Base-by-base conservation (phyloP, 2,329 filamentous ascomycete genomes). In the Cercospora sp. region DNA sequence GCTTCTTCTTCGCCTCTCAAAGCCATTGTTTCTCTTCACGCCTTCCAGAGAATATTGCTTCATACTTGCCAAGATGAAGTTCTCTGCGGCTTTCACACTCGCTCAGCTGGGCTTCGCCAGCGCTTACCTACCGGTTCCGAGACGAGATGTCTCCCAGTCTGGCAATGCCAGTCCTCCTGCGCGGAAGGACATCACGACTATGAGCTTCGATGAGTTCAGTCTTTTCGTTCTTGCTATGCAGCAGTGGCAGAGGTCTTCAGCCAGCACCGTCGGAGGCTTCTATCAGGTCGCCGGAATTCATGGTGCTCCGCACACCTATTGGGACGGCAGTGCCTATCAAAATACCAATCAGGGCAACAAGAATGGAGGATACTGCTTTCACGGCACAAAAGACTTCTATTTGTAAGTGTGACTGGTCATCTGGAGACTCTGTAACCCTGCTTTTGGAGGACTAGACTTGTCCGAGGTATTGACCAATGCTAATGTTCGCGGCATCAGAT, bases 261-360 rank as follows among this genome's bases (percentile, higher is more conserved):
- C 45, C 21, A 49, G 37, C 64, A 66, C 67, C 51, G 28, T 49
- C 26, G 70, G 66, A 16, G 58, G 68, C 63, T 75, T 69, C 65
- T 74, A 66, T 45, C 64, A 67, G 8, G 68, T 76, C 57, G 70
- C 74, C 12, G 69, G 69, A n/a, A 74, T 76, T 34, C 74, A 76
- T 63, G 74, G 74, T 30, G 72, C 73, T 16, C 73, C 74, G 2
- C 65, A 71, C 34, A 45, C 67, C 28, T 66, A 72, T 40, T 76
- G 70, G 69, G 71, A 76, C 63, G 66, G 67, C 26, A 73, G 73
- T 10, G 62, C 45, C 9, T 63, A 55, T 30, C 61, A 63, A 49
- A 55, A 55, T 24, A 63, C 49, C 9, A 30, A 30, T 3, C 61
- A 63, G 45, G 61, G 61, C 5, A 63, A 63, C 18, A 63, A 63